Conservation (phyloP, 2,329 filamentous ascomycete genomes). For the Leptosphaerulina australis region DNA sequence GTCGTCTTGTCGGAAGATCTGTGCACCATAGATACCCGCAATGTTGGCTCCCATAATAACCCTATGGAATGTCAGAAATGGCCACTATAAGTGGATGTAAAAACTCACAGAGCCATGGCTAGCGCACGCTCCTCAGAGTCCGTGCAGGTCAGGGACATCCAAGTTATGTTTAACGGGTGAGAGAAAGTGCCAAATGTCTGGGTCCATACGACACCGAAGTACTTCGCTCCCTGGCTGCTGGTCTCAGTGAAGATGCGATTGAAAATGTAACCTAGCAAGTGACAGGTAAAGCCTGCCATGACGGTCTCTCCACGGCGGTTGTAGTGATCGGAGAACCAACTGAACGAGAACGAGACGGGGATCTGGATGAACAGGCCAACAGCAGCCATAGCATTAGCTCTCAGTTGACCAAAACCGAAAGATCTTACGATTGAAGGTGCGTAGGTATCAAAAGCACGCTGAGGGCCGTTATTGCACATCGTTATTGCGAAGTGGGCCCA, state of each 20-base stretch:
- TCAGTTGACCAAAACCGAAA: constrained; percentile 58
- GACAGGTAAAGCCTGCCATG: constrained; percentile 54
- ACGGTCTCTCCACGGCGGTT: constrained; percentile 60
- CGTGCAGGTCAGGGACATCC: constrained; percentile 62
- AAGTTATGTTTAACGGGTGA: constrained; percentile 65
- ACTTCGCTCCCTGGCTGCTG: constrained; percentile 50
- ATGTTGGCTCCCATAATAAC: constrained; percentile 68
- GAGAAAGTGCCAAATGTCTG: constrained; percentile 62
- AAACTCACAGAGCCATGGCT: constrained; percentile 61
- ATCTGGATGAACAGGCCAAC: constrained; percentile 62
- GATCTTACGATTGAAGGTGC: constrained; percentile 60
- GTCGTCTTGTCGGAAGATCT: constrained; percentile 64
- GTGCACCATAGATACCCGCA: constrained; percentile 65
- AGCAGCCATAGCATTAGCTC: constrained; percentile 61
- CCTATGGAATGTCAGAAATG: constrained; percentile 33
- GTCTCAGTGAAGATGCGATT: constrained; percentile 58
- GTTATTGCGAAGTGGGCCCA: constrained; percentile 61
- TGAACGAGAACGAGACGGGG: constrained; percentile 59
- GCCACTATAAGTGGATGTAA: too few relatives aligned
- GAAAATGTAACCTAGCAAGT: constrained; percentile 60
- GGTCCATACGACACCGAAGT: constrained; percentile 63
- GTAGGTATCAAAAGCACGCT: constrained; percentile 59
- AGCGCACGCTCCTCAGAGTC: constrained; percentile 65
- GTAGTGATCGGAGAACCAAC: constrained; percentile 60
- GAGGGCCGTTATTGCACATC: constrained; percentile 56